Conservation (phyloP, 2,329 filamentous ascomycete genomes). For the Dothideomycetes sp. region DNA sequence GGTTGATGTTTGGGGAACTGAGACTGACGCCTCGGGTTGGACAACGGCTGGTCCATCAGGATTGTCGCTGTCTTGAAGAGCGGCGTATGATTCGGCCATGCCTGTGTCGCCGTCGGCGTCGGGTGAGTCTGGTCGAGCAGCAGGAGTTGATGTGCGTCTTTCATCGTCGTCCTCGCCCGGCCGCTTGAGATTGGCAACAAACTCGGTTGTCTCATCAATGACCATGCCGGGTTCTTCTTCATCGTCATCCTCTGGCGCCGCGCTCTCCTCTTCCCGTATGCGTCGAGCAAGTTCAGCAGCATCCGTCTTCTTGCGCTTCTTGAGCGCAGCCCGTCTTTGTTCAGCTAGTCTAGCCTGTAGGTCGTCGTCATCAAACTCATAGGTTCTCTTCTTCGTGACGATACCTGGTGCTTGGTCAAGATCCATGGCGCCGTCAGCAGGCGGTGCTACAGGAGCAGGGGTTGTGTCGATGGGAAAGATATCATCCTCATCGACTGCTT, state of each 20-base stretch:
- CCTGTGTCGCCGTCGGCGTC: constrained; percentile 36
- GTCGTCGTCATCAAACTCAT: constrained; percentile 79
- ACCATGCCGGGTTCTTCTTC: constrained; percentile 56
- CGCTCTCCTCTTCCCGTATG: constrained; percentile 51
- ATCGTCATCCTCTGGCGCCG: constrained; percentile 45
- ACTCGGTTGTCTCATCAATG: constrained; percentile 94
- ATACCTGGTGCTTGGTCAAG: constrained; percentile 43
- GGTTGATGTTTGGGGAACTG: constrained; percentile 38
- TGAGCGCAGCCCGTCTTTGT: constrained; percentile 74
- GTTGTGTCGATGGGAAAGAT: constrained; percentile 31
- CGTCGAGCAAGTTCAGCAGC: constrained; percentile 82
- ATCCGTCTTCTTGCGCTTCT: constrained; percentile 78
- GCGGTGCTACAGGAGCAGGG: constrained; percentile 17
- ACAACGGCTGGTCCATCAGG: constrained; percentile 33
- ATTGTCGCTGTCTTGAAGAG: constrained; percentile 35
- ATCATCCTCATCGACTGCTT: constrained; percentile 50
- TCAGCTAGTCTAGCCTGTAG: constrained; percentile 74
- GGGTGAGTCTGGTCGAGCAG: constrained; percentile 26
- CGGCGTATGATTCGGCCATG: constrained; percentile 22
- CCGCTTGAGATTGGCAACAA: constrained; percentile 74
- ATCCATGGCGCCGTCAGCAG: constrained; percentile 56
- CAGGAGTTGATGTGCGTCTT: constrained; percentile 17
- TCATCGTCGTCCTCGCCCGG: constrained; percentile 35
- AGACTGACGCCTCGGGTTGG: neutral
- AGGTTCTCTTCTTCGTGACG: constrained; percentile 15